Evolutionary conservation across 495 filamentous ascomycete species (phyloP), one percentile per base, ranked within the genome.

Genomic region (Aspergillus taichungensis): DNA sequence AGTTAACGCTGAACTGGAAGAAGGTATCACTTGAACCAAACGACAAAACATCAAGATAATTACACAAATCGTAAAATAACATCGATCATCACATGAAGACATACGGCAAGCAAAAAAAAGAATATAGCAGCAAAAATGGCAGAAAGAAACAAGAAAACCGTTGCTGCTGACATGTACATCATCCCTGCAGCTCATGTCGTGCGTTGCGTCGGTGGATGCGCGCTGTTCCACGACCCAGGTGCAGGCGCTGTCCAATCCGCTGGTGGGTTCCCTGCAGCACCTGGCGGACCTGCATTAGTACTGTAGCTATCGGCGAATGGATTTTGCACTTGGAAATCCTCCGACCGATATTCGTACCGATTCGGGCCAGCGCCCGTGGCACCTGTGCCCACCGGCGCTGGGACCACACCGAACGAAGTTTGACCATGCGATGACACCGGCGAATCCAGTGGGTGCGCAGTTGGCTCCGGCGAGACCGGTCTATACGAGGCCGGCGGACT

Each of bases 271-370:
- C 45, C 47, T 24, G 38, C 42, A 43, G 39, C 34, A 27, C 40
- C 35, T n/a, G 29, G 40, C 44, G 30, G 42, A 45, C 5, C 56
- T 1, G 44, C 42, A 36, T 54, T 45, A 28, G 57, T 52, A 13
- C 44, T 61, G 52, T 52, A 57, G 31, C 54, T 57, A 50, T 73
- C 69, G 4, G 67, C 69, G 34, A 71, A 73, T 5, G 69, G 69
- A 37, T 73, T 70, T 51, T 67, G 66, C 36, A 71, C 67, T 38
- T 66, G 60, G 47, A 65, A 70, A 42, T 70, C 68, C 40, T 63
- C 62, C 11, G 69, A 53, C n/a, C 63, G 63, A 42, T 71, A 71
- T 38, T 73, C 63, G 37, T 64, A 62, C 29, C 55, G 57, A 10
- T 43, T 47, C 11, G 47, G 32, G 14, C 39, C 43, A 13, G 49